Evolutionary conservation across 495 filamentous ascomycete genomes (phyloP), one percentile per base, ranked within the genome.

Genomic region (Trichoderma erinaceum): DNA sequence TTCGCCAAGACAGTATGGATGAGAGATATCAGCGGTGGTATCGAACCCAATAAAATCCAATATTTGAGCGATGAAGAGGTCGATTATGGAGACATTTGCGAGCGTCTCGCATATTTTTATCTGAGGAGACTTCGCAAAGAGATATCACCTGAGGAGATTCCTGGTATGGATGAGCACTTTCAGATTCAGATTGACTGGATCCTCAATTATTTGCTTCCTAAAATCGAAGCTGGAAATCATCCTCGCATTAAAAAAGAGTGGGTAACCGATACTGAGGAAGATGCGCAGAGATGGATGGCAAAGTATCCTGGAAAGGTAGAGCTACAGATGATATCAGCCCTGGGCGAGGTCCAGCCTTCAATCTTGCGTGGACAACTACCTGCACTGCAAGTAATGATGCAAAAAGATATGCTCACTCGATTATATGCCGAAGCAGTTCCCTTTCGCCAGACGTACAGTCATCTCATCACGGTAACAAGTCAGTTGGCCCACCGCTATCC

Each of bases 381-480:
- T 7, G 72, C 80, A 7, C 74, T 83, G 41, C 81, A 84, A 48
- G 71, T 75, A 44, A 76, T 84, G 73, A 77, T 73, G 61, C 64
- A 75, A 0, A 78, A 83, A 41, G 73, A 80, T 58, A 68, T 80
- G 52, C 73, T 86, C 0, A 72, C 75, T 27, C 68, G 75, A 16
- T 80, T 81, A 64, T 82, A 85, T 65, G 29, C 29, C 4, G 29
- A 29, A 29, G 29, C 29, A 29, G 29, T 29, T 29, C 29, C 29
- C 29, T 29, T 29, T 29, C 29, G 29, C 1, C 29, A 29, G 29
- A 29, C 29, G 29, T 29, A 29, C 4, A 29, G 29, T 4, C 29
- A 29, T 29, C 29, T 29, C 29, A 29, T 29, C 29, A 29, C 29
- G 29, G 29, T 29, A 4, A 29, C 81, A 7, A 73, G 75, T 21